Evolutionary conservation across 108 stramenopile species (phyloP).

Genomic region (Cyclotella cryptica): DNA sequence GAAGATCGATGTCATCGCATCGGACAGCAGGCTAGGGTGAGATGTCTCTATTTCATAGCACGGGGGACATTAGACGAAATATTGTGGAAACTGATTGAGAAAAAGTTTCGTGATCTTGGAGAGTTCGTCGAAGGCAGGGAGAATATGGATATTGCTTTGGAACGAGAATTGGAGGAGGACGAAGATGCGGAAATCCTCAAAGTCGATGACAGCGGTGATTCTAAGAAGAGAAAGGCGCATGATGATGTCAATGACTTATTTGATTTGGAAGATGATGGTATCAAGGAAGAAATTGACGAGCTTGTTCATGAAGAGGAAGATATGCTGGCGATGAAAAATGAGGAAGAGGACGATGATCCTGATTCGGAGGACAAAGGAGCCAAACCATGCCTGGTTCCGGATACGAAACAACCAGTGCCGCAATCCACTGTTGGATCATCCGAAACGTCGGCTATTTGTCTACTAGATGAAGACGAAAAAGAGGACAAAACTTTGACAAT

Average conservation of each 20-base stretch:
- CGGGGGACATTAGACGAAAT: slow-evolving; percentile 88
- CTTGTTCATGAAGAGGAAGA: slow-evolving; percentile 72
- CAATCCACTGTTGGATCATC: slow-evolving; percentile 12
- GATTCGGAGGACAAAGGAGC: slow-evolving; percentile 40
- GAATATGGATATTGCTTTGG: slow-evolving; percentile 82
- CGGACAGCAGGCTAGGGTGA: slow-evolving; percentile 90
- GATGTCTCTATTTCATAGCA: slow-evolving; percentile 90
- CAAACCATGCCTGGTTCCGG: background rate
- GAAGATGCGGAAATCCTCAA: slow-evolving; percentile 60
- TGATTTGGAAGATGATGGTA: slow-evolving; percentile 48
- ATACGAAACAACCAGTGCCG: background rate
- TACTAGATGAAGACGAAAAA: slow-evolving; percentile 37
- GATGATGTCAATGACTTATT: slow-evolving; percentile 43
- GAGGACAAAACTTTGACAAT: slow-evolving; percentile 27
- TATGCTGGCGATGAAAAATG: slow-evolving; percentile 61
- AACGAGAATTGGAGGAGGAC: slow-evolving; percentile 43
- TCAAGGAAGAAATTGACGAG: slow-evolving; percentile 74
- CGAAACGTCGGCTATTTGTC: slow-evolving; percentile 20
- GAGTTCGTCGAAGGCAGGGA: slow-evolving; percentile 93
- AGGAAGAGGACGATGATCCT: slow-evolving; percentile 61
- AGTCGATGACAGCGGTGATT: slow-evolving; percentile 25
- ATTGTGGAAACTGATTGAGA: slow-evolving; percentile 88
- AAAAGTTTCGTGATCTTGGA: slow-evolving; percentile 84
- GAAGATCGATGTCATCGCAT: slow-evolving; percentile 97
- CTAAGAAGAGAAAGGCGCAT: slow-evolving; percentile 51